Percentiles rank a stretch among this genome's conserved stretches.
These are phyloP conservation scores for Serendipita sp. DNA, from an alignment of 768 basidiomycete species.

Conservation along the genomic window DNA sequence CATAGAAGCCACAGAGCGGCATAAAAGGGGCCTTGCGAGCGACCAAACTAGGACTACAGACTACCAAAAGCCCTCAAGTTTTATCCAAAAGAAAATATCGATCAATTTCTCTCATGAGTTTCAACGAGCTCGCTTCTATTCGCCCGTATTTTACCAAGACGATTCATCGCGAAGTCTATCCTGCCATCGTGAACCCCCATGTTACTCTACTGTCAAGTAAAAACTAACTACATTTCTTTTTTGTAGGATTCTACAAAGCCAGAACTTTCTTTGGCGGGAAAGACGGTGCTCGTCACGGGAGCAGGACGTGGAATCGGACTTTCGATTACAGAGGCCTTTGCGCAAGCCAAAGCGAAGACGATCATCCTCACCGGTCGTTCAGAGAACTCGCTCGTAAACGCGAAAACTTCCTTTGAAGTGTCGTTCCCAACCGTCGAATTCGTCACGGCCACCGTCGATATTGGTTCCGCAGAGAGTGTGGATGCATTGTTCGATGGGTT, in stretches of 20 bases:
- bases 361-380: neutral
- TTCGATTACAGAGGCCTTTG: neutral
- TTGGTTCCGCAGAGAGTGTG: neutral
- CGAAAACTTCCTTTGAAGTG: neutral
- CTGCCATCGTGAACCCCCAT: neutral
- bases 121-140: conserved; percentile 1
- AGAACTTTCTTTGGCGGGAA: neutral
- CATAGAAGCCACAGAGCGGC: no score
- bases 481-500: neutral
- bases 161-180: neutral
- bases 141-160: neutral
- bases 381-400: neutral
- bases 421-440: neutral
- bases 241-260: neutral
- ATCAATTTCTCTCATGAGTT: neutral
- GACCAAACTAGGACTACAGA: no score
- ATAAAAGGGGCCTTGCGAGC: no score
- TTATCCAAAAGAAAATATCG: no score
- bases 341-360: neutral
- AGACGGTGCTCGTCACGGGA: neutral
- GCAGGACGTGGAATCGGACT: neutral
- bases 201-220: no score
- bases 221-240: neutral
- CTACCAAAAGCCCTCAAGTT: no score
- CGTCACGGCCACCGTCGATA: neutral